Conservation (phyloP, 2,329 filamentous ascomycete species). For the Fusarium duplospermum region DNA sequence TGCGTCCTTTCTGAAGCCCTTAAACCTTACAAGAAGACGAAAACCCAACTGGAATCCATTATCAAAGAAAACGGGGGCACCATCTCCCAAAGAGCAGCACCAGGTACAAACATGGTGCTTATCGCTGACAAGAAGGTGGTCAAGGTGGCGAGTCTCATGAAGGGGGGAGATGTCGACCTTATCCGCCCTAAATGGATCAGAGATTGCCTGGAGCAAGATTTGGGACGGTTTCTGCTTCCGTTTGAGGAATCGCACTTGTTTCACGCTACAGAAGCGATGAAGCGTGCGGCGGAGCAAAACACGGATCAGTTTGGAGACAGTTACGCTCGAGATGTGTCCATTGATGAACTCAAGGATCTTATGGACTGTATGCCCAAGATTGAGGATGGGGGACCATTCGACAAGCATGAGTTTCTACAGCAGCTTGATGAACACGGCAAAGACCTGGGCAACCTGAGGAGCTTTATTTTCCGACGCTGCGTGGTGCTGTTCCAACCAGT, state of each 20-base stretch:
- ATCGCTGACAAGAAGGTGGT: constrained; percentile 84
- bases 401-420: constrained; percentile 59
- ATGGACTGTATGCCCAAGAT: constrained; percentile 63
- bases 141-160: constrained; percentile 85
- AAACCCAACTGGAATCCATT: constrained; percentile 81
- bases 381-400: constrained; percentile 55
- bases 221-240: constrained; percentile 71
- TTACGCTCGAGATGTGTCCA: constrained; percentile 76
- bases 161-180: constrained; percentile 76
- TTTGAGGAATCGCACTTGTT: constrained; percentile 76
- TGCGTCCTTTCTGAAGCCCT: constrained; percentile 84
- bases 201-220: constrained; percentile 77
- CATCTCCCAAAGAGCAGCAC: constrained; percentile 78
- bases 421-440: constrained; percentile 68
- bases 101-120: constrained; percentile 72
- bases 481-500: constrained; percentile 55
- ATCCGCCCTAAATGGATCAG: constrained; percentile 84
- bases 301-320: constrained; percentile 86
- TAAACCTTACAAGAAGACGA: constrained; percentile 77
- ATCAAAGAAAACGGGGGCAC: constrained; percentile 86
- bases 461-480: constrained; percentile 64
- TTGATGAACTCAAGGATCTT: constrained; percentile 70
- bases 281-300: constrained; percentile 67
- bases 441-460: constrained; percentile 60
- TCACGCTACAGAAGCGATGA: constrained; percentile 69